A percentile compares a stretch with the other conserved stretches of the same genome.
Evolutionary conservation across 805 yeast species (phyloP).

Genomic region (Zygoascus biomembranicola): DNA sequence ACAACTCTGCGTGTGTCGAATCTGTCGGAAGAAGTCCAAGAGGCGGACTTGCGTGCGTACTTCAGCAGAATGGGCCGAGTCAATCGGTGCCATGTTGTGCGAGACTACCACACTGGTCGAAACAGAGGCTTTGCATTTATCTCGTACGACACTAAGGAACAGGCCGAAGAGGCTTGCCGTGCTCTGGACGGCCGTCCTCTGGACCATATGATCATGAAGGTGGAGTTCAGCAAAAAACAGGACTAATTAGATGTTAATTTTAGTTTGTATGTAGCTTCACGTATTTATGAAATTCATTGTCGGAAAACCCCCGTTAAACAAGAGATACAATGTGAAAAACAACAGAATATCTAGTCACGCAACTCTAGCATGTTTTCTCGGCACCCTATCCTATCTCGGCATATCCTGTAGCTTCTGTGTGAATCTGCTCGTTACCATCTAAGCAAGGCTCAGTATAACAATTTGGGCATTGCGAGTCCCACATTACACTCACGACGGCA

Average conservation of each 20-base stretch:
- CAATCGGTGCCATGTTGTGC: constrained; percentile 73
- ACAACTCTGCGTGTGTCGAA: constrained; percentile 86
- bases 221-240: constrained; percentile 32
- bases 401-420: no score
- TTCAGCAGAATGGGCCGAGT: constrained; percentile 63
- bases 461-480: no score
- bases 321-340: no score
- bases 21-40: constrained; percentile 77
- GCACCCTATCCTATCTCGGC: no score
- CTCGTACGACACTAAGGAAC: constrained; percentile 48
- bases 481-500: no score
- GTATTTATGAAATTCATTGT: no score
- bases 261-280: no score
- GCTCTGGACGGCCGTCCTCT: constrained; percentile 83
- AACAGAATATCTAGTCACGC: no score
- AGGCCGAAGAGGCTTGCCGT: constrained; percentile 73
- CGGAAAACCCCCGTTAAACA: no score
- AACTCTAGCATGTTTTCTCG: no score
- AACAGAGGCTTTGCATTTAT: constrained; percentile 96
- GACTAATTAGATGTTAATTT: not conserved
- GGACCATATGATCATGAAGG: constrained; percentile 69
- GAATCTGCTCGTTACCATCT: no score
- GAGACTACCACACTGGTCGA: constrained; percentile 87
- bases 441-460: no score
- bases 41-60: constrained; percentile 66